phyloP scores from a whole-genome alignment of 192 early-diverging fungal species.

The Gonapodya sp. region DNA sequence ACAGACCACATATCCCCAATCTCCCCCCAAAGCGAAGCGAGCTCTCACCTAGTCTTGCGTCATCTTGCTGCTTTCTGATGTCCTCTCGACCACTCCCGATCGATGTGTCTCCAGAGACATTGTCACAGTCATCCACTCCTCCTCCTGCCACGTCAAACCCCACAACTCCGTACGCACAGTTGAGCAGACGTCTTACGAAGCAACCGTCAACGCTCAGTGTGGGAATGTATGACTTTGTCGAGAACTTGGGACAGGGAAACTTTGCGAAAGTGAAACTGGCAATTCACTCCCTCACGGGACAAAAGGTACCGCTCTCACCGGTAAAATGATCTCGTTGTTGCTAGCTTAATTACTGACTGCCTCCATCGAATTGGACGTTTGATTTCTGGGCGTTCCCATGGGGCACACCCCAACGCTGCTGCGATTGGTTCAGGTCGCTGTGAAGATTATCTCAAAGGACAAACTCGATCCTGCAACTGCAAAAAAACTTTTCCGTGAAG shows the following conservation, averaged over 20 bases:
- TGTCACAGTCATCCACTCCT: no score
- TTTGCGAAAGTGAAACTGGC: slow-evolving; percentile 53
- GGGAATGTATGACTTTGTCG: slow-evolving; percentile 49
- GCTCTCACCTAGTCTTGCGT: no score
- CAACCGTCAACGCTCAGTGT: slow-evolving; percentile 23
- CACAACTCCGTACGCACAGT: neutral
- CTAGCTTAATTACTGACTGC: neutral
- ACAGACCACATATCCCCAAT: no score
- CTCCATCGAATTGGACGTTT: no score
- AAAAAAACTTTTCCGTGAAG: slow-evolving; percentile 52
- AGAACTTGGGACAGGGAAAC: slow-evolving; percentile 49
- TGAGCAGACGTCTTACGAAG: neutral
- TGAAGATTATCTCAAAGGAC: slow-evolving; percentile 53
- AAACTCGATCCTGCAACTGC: slow-evolving; percentile 47
- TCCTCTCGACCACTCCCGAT: no score
- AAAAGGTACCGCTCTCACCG: slow-evolving; percentile 31
- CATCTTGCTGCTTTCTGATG: no score
- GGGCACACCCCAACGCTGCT: neutral
- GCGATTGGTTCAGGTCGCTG: slow-evolving; percentile 34
- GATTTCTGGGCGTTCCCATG: no score
- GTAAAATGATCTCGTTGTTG: slow-evolving; percentile 11
- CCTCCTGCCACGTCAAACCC: neutral
- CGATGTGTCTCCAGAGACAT: no score
- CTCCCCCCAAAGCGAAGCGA: no score
- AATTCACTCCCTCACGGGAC: slow-evolving; percentile 41